phyloP scores from a whole-genome alignment of 257 asterid genomes.

The Echium plantagineum region DNA sequence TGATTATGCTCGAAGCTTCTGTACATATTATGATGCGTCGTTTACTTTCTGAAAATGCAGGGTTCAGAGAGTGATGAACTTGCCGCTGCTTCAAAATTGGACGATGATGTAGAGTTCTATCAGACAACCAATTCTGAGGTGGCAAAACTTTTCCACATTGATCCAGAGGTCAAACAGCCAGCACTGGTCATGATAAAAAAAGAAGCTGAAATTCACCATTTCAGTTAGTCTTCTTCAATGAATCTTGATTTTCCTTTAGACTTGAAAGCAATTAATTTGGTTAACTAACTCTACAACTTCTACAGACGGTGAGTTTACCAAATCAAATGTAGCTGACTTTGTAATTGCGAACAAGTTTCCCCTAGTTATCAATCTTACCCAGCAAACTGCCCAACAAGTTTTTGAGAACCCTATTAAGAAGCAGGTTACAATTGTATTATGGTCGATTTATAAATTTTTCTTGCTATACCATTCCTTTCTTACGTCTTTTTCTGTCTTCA shows the following conservation, averaged over 20 bases:
- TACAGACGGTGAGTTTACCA: too few species aligned
- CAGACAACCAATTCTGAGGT: slow-evolving; percentile 46
- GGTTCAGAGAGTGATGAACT: slow-evolving; percentile 67
- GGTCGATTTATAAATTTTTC: not conserved
- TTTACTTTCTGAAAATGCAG: slow-evolving; percentile 22
- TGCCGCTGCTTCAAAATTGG: slow-evolving; percentile 71
- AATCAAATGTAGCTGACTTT: too few species aligned
- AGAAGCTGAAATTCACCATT: too few species aligned
- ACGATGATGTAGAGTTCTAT: slow-evolving; percentile 55
- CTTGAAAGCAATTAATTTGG: too few species aligned
- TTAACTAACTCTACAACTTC: too few species aligned
- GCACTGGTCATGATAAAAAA: slow-evolving; percentile 16
- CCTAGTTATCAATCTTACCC: not conserved
- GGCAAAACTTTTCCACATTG: slow-evolving; percentile 76
- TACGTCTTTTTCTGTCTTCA: slow-evolving; percentile 18
- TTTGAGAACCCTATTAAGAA: slow-evolving; percentile 93
- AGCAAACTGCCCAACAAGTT: slow-evolving; percentile 59
- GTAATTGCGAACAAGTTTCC: too few species aligned
- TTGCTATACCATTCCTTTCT: slow-evolving; percentile 3
- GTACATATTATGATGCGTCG: too few species aligned
- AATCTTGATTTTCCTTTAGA: too few species aligned
- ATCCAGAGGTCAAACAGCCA: slow-evolving; percentile 63
- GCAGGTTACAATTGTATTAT: slow-evolving; percentile 39
- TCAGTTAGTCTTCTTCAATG: too few species aligned
- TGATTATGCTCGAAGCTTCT: too few species aligned